A percentile compares a stretch with the other conserved stretches of the same genome.
phyloP scores from a whole-genome alignment of 2,329 filamentous ascomycete species.

The Chrysosporium keratinophilum region DNA sequence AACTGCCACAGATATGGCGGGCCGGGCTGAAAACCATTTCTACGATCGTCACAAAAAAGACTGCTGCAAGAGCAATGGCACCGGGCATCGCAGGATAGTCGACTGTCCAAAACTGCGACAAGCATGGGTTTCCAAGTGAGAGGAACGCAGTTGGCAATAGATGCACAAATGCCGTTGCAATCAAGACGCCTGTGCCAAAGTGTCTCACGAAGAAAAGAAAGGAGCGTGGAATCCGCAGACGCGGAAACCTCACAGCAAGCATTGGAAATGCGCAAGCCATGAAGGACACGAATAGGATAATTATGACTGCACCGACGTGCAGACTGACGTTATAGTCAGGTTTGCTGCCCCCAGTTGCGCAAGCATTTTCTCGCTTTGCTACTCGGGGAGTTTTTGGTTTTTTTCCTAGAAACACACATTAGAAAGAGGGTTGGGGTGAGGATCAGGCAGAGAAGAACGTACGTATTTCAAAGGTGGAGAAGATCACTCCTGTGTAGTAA shows the following conservation, averaged over 20 bases:
- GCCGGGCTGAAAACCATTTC: slow-evolving; percentile 46
- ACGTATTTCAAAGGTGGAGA: slow-evolving; percentile 10
- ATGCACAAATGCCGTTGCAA: slow-evolving; percentile 77
- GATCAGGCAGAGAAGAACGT: not conserved
- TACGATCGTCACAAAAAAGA: slow-evolving; percentile 42
- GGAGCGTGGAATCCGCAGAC: slow-evolving; percentile 47
- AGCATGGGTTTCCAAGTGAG: slow-evolving; percentile 56
- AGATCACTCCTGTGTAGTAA: slow-evolving; percentile 8
- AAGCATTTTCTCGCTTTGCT: slow-evolving; percentile 16
- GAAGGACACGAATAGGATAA: slow-evolving; percentile 46
- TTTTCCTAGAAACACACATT: not conserved
- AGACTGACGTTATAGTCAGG: slow-evolving; percentile 50
- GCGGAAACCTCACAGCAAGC: slow-evolving; percentile 49
- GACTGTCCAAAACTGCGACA: slow-evolving; percentile 37
- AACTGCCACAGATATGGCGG: slow-evolving; percentile 21
- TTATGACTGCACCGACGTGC: slow-evolving; percentile 54
- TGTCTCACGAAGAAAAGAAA: slow-evolving; percentile 60
- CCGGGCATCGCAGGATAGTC: slow-evolving; percentile 41
- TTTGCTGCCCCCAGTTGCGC: slow-evolving; percentile 21
- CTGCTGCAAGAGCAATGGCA: slow-evolving; percentile 37
- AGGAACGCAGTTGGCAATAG: slow-evolving; percentile 58
- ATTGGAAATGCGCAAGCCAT: slow-evolving; percentile 58
- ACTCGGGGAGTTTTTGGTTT: not conserved
- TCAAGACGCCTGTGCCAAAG: slow-evolving; percentile 73
- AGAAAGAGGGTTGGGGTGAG: not conserved